Base-by-base conservation (phyloP, 2,329 filamentous ascomycete species). In the Ceratocystis huliohia region DNA sequence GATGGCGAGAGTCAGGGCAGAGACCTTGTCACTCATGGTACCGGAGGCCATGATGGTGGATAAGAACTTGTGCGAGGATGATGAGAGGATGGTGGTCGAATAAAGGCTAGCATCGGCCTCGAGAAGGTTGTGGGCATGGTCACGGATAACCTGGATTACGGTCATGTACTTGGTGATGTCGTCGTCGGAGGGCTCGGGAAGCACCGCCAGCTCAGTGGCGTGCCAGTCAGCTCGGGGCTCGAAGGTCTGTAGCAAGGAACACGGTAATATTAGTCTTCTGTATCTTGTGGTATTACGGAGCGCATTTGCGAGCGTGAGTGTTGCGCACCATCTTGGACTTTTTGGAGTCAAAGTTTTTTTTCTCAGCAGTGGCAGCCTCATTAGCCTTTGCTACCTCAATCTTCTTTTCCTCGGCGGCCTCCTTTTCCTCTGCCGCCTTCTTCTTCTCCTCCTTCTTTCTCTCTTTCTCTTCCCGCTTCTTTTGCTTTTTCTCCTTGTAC, bases 31-130 rank as follows among this genome's bases (percentile, higher is more conserved):
- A 66, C 91, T 95, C 71, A 97, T 84, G 8, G 95, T 99, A 80
- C 94, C 94, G 1, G 92, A 95, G 8, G 91, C 81, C 89, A 97
- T 96, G 74, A 99, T 96, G 20, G 91, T 96, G 1, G 92, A 90
- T 80, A 97, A 87, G 79, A 99, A 99, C 75, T 92, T 96, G 76
- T 95, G 89, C 50, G 92, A 93, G 1, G 93, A 94, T 30, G 90
- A 91, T 63, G 89, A 85, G 5, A 89, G 85, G 66, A 88, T 79
- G 70, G 90, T 87, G 30, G 85, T 83, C 66, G 82, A 81, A 76
- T 96, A 99, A 61, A 84, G 80, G 50, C 84, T 81, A 69, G 88
- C 88, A 73, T 99, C 94, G 30, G 84, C 80, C 65, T 95, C 86
- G 22, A 97, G 78, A 5, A 97, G 80, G 8, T 82, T 80, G 69